Evolutionary conservation across 2,329 filamentous ascomycete genomes (phyloP), one percentile per base, ranked within the genome.

Genomic region (Cercospora beticola): DNA sequence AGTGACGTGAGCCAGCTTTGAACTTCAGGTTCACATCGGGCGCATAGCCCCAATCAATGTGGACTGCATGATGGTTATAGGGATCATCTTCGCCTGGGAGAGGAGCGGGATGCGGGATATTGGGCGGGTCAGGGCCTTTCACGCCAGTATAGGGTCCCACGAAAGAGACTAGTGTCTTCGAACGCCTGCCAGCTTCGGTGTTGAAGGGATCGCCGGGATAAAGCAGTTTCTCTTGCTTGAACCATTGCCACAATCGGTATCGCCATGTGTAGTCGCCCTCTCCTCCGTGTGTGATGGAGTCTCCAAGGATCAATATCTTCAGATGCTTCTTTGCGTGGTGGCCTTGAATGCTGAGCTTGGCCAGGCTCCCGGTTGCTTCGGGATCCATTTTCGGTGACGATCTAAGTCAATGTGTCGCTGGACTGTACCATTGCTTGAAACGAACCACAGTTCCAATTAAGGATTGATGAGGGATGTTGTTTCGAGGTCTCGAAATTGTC

Each of bases 191-290:
- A 18, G 10, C 1, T 14, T 52, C 18, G 46, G 21, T 6, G 46
- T 16, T 14, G 18, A 14, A 23, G 10, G 18, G 54, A 7, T 52
- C 6, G 21, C 12, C 60, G 9, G 26, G 26, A 28, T 52, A 16
- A 4, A 64, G 62, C 16, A 64, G 31, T 9, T 26, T 40, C 30
- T 64, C 62, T 46, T 64, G 62, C 21, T 64, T 64, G 49, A 81
- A 77, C 81, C 81, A 83, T 61, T 82, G 65, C 76, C 78, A 82
- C 16, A 83, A 71, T 5, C 81, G 76, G 64, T 81, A 83, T 8
- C 81, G 76, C 82, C 81, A 83, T 9, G 81, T 83, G 64, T 75
- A 81, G 68, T 83, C 81, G 28, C 79, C 80, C 64, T 82, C 80
- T 26, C 68, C 62, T 28, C 73, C 73, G 26, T 74, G 73, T 4